Conservation (phyloP, 2,329 filamentous ascomycete genomes). For the Tolypocladium ophioglossoides region DNA sequence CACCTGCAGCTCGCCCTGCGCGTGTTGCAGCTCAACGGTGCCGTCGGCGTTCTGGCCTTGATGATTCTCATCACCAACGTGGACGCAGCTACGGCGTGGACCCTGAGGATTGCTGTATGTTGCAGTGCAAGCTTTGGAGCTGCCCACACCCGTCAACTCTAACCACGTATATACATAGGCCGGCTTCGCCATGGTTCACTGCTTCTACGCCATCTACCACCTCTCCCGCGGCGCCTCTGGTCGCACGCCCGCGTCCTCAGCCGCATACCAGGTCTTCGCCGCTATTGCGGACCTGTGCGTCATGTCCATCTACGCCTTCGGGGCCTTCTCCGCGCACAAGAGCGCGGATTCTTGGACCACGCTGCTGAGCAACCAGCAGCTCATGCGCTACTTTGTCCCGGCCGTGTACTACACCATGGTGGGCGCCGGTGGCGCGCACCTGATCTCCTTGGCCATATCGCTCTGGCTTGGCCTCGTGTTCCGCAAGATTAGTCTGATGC, state of each 20-base stretch:
- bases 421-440: constrained; percentile 54
- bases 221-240: constrained; percentile 58
- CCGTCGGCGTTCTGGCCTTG: constrained; percentile 60
- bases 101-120: constrained; percentile 66
- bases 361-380: constrained; percentile 46
- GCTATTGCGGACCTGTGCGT: constrained; percentile 55
- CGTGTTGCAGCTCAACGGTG: constrained; percentile 54
- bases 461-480: constrained; percentile 70
- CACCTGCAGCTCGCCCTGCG: constrained; percentile 60
- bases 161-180: constrained; percentile 40
- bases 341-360: constrained; percentile 52
- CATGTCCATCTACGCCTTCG: constrained; percentile 46
- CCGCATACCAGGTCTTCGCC: constrained; percentile 84
- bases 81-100: constrained; percentile 56
- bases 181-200: constrained; percentile 61
- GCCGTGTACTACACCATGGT: constrained; percentile 60
- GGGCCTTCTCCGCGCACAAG: constrained; percentile 33
- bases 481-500: constrained; percentile 68
- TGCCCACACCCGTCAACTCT: neutral
- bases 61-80: constrained; percentile 67
- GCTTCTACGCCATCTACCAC: constrained; percentile 72
- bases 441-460: constrained; percentile 59
- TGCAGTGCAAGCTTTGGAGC: neutral
- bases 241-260: constrained; percentile 68
- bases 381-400: constrained; percentile 50